Evolutionary conservation across 306 rosid species (phyloP), one percentile per base, ranked within the genome.

Genomic region (Mimosa bimucronata): DNA sequence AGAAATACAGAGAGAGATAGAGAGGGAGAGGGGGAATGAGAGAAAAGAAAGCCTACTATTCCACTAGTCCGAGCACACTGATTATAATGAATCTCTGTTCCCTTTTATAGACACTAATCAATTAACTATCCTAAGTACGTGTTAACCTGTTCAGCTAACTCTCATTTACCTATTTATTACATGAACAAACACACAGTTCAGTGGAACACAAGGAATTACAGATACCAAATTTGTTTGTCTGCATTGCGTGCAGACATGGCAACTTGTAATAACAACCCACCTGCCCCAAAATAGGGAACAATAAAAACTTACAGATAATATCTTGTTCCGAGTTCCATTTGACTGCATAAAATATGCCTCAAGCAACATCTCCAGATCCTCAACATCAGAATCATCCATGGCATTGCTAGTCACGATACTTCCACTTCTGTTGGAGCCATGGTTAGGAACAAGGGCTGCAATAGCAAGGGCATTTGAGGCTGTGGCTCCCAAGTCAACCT

Each of bases 321-420:
- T 96, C 89, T 90, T 95, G 94, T 95, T 93, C 41, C 97, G 99
- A 46, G 99, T 93, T 77, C 98, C 93, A 85, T 95, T 98, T 77
- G 93, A 84, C 84, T 96, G 98, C 94, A 96, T 93, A 84, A 96
- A 96, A 82, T 96, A 96, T 50, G 98, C 99, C 88, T 96, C 99
- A 38, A 96, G 98, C 91, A 96, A 83, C 99, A 96, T 96, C 86
- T 96, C 98, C 76, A 93, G 87, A 85, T 96, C 99, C 87, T 96
- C 99, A 37, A 96, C 98, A 30, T 90, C 97, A 57, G 87, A 86
- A 75, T 89, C 93, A 80, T 87, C 90, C 83, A 34, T 79, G 57
- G 74, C 77, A 78, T 83, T 89, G 86, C 94, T 90, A 65, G 92
- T 86, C 57, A 84, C 83, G 81, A 90, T 55, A 82, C 98, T 95